These are phyloP conservation scores for Pseudotsuga menziesii DNA, from an alignment of 75 land plant species.

Conservation along the genomic window DNA sequence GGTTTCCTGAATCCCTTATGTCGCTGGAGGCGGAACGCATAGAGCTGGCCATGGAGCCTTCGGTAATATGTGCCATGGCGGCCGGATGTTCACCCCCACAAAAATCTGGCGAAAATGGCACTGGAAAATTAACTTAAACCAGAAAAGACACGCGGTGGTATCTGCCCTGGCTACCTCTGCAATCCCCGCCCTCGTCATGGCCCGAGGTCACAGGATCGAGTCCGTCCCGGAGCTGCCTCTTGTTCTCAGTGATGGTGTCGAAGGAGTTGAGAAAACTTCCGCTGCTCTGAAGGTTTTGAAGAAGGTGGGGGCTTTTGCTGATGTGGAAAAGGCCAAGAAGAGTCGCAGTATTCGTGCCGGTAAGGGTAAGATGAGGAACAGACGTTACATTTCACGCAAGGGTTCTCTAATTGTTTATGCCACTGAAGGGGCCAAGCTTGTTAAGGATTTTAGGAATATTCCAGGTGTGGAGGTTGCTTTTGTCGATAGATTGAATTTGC, in stretches of 20 bases:
- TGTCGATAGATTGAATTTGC: constrained; percentile 56
- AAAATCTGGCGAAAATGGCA: constrained; percentile 71
- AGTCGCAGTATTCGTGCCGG: constrained; percentile 44
- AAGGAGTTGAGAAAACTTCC: constrained; percentile 52
- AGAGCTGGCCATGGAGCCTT: constrained; percentile 76
- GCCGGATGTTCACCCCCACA: constrained; percentile 71
- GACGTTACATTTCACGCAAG: constrained; percentile 50
- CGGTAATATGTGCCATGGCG: constrained; percentile 72
- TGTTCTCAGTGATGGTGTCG: constrained; percentile 42
- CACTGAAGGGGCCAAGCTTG: constrained; percentile 66
- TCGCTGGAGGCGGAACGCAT: constrained; percentile 70
- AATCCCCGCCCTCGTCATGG: constrained; percentile 51
- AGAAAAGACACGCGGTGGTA: constrained; percentile 44
- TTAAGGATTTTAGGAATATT: constrained; percentile 57
- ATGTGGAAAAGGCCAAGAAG: constrained; percentile 58
- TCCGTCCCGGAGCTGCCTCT: constrained; percentile 56
- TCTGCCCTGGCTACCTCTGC: constrained; percentile 70
- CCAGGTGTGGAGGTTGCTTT: constrained; percentile 58
- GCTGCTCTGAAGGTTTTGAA: constrained; percentile 50
- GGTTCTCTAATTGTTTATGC: constrained; percentile 67
- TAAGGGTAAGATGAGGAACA: constrained; percentile 67
- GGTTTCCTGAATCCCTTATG: constrained; percentile 62
- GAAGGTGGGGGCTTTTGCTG: constrained; percentile 47
- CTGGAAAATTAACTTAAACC: constrained; percentile 50
- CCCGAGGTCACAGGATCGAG: constrained; percentile 57